Conservation (phyloP, 345 rosid genomes). For the Salix dunnii region DNA sequence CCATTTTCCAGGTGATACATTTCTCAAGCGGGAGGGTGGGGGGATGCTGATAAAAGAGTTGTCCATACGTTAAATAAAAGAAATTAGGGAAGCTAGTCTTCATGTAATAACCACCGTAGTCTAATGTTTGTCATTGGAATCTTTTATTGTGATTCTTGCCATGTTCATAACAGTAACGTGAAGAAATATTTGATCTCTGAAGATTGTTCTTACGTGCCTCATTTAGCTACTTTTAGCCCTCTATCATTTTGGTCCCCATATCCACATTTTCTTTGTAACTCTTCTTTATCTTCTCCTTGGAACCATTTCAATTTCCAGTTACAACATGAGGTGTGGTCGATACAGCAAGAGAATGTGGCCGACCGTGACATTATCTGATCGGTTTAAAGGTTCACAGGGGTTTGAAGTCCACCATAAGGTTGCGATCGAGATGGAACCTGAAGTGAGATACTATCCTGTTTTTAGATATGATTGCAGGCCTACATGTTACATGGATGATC, state of each 20-base stretch:
- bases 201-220: slow-evolving; percentile 12
- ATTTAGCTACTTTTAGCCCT: background rate
- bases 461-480: slow-evolving; percentile 23
- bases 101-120: slow-evolving; percentile 9
- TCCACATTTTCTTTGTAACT: slow-evolving; percentile 7
- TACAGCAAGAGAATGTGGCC: slow-evolving; percentile 37
- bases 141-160: slow-evolving; percentile 20
- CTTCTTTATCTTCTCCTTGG: slow-evolving; percentile 5
- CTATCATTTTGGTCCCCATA: background rate
- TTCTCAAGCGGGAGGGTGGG: too few species aligned
- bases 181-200: slow-evolving; percentile 20
- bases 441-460: slow-evolving; percentile 27
- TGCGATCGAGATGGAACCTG: slow-evolving; percentile 19
- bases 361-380: slow-evolving; percentile 15
- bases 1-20: too few species aligned
- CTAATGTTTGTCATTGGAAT: slow-evolving; percentile 21
- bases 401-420: slow-evolving; percentile 27
- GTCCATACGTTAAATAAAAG: background rate
- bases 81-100: background rate
- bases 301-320: background rate
- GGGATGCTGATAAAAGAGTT: slow-evolving; percentile 14
- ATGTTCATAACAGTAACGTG: slow-evolving; percentile 11
- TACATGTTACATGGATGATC: slow-evolving; percentile 38
- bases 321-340: slow-evolving; percentile 24
- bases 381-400: slow-evolving; percentile 41